These are phyloP conservation scores for Helenozyma baotianmanensis DNA, from an alignment of 805 yeast genomes.

Conservation along the genomic window DNA sequence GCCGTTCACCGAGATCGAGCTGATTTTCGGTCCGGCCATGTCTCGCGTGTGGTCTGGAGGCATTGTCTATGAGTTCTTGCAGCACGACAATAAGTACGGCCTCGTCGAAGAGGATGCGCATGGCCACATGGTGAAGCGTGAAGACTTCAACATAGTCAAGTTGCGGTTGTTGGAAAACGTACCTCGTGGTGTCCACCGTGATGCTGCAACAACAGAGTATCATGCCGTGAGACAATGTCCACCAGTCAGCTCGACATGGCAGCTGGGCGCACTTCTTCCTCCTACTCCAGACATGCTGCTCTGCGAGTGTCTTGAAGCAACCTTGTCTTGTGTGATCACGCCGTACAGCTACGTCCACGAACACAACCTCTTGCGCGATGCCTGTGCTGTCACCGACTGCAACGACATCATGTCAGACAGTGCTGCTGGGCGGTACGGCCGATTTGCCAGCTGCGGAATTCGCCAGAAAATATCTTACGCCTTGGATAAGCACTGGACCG, in stretches of 20 bases:
- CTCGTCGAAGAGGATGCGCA: slow-evolving; percentile 24
- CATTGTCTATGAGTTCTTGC: slow-evolving; percentile 34
- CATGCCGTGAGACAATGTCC: slow-evolving; percentile 5
- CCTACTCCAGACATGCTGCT: slow-evolving; percentile 37
- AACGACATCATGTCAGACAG: slow-evolving; percentile 33
- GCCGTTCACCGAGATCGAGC: slow-evolving; percentile 37
- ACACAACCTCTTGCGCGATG: slow-evolving; percentile 19
- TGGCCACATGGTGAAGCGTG: slow-evolving; percentile 25
- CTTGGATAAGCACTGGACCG: slow-evolving; percentile 31
- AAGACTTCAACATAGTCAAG: slow-evolving; percentile 28
- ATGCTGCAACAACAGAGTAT: not conserved
- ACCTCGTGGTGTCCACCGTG: slow-evolving; percentile 16
- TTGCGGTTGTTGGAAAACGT: slow-evolving; percentile 16
- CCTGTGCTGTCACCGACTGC: slow-evolving; percentile 39
- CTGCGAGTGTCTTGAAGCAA: slow-evolving; percentile 42
- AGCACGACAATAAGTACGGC: slow-evolving; percentile 32
- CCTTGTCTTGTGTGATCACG: slow-evolving; percentile 33
- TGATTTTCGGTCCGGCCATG: slow-evolving; percentile 30
- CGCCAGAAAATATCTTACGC: slow-evolving; percentile 38
- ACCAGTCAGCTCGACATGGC: slow-evolving; percentile 6
- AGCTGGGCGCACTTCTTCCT: slow-evolving; percentile 24
- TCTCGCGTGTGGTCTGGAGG: slow-evolving; percentile 38
- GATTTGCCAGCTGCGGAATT: slow-evolving; percentile 35
- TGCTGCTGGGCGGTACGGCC: slow-evolving; percentile 36
- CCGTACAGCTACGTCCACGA: slow-evolving; percentile 22